Conservation (phyloP, 140 eudicot genomes). For the Flaveria floridana region DNA sequence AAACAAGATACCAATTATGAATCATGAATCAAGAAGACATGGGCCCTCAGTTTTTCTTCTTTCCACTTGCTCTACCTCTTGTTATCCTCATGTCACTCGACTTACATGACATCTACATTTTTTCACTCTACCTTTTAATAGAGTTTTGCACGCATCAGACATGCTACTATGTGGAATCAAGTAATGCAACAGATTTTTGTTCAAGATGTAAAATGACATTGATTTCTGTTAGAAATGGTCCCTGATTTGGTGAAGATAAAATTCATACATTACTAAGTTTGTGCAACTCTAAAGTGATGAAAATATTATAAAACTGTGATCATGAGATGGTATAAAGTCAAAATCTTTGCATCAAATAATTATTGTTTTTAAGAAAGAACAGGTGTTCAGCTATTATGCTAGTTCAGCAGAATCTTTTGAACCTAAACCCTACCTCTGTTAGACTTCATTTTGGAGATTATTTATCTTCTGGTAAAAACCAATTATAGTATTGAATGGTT, state of each 20-base stretch:
- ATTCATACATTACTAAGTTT: not conserved
- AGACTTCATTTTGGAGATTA: not conserved
- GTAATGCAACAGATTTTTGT: not conserved
- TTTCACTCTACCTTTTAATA: not conserved
- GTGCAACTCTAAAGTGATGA: not conserved
- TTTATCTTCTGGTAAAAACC: not conserved
- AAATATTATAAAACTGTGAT: not conserved
- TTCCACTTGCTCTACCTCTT: not conserved
- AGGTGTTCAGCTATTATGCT: not conserved
- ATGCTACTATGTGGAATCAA: not conserved
- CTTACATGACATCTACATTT: not conserved
- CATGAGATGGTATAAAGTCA: not conserved
- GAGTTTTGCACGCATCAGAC: not conserved
- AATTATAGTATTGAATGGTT: not conserved
- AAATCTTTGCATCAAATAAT: not conserved
- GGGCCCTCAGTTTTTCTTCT: not conserved
- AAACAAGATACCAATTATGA: not conserved
- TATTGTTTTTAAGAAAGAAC: not conserved
- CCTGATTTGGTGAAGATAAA: slow-evolving; percentile 3
- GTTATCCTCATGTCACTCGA: too few species aligned
- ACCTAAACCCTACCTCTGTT: not conserved
- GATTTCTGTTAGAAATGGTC: not conserved
- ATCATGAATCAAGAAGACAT: not conserved
- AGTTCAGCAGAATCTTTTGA: not conserved
- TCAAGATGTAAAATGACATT: not conserved